phyloP scores from a whole-genome alignment of 2,329 filamentous ascomycete species.

The Gyromitra esculenta region DNA sequence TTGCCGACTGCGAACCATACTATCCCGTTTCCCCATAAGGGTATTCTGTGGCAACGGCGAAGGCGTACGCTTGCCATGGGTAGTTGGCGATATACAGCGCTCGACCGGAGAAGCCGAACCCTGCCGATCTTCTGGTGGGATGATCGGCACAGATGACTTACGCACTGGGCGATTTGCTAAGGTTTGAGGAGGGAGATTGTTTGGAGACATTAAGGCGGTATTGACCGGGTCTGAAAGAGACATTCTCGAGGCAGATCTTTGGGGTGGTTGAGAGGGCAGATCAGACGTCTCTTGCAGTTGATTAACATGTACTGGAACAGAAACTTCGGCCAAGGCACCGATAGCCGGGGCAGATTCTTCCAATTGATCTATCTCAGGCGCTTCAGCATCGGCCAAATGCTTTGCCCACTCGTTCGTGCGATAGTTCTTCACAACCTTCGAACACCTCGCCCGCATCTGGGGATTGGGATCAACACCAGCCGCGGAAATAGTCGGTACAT shows the following conservation, averaged over 20 bases:
- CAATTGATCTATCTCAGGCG: slow-evolving; percentile 72
- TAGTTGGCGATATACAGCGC: slow-evolving; percentile 47
- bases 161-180: slow-evolving; percentile 18
- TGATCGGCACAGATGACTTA: slow-evolving; percentile 37
- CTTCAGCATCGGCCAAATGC: slow-evolving; percentile 80
- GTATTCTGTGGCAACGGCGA: slow-evolving; percentile 60
- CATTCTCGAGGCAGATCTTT: slow-evolving; percentile 47
- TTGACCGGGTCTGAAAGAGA: slow-evolving; percentile 39
- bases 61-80: slow-evolving; percentile 41
- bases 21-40: slow-evolving; percentile 68
- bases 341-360: slow-evolving; percentile 63
- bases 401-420: slow-evolving; percentile 97
- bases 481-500: slow-evolving; percentile 26
- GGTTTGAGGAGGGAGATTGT: slow-evolving; percentile 12
- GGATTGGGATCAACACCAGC: slow-evolving; percentile 16
- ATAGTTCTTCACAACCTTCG: slow-evolving; percentile 78
- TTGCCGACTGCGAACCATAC: slow-evolving; percentile 61
- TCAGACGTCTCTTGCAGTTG: slow-evolving; percentile 73
- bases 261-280: slow-evolving; percentile 48
- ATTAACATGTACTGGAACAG: slow-evolving; percentile 71
- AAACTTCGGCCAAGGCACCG: slow-evolving; percentile 64
- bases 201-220: slow-evolving; percentile 20
- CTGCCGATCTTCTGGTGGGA: slow-evolving; percentile 40
- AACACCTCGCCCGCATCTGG: slow-evolving; percentile 44
- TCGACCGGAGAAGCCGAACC: slow-evolving; percentile 49